These are phyloP conservation scores for Gynandropsis gynandra DNA, from an alignment of 345 rosid species.

Conservation along the genomic window DNA sequence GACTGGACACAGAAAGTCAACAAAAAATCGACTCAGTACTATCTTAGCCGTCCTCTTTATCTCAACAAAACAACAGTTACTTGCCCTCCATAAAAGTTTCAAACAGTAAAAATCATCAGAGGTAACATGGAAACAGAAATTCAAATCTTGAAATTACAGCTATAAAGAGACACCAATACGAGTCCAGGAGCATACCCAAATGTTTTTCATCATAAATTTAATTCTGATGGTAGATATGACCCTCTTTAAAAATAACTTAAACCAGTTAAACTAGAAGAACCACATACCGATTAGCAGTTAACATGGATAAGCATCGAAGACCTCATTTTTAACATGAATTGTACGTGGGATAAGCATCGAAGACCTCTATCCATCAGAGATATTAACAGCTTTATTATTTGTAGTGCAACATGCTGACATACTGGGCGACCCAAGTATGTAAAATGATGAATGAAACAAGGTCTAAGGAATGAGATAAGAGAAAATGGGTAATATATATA, in stretches of 20 bases:
- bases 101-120: not conserved
- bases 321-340: not conserved
- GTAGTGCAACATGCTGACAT: not conserved
- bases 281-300: no score
- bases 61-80: not conserved
- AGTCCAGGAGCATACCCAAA: no score
- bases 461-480: not conserved
- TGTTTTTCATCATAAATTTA: not conserved
- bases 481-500: not conserved
- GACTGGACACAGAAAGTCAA: not conserved
- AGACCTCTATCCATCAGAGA: conserved; percentile 11
- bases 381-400: not conserved
- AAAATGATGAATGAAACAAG: not conserved
- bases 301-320: not conserved
- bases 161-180: not conserved
- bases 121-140: not conserved
- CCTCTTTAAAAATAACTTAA: no score
- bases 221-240: no score
- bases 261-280: no score
- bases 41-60: not conserved
- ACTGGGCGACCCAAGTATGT: not conserved
- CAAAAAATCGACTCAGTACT: not conserved
- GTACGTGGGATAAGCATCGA: not conserved
- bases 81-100: conserved; percentile 5
- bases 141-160: not conserved